Conservation (phyloP, 2,329 filamentous ascomycete species). For the Chrysosporium keratinophilum region DNA sequence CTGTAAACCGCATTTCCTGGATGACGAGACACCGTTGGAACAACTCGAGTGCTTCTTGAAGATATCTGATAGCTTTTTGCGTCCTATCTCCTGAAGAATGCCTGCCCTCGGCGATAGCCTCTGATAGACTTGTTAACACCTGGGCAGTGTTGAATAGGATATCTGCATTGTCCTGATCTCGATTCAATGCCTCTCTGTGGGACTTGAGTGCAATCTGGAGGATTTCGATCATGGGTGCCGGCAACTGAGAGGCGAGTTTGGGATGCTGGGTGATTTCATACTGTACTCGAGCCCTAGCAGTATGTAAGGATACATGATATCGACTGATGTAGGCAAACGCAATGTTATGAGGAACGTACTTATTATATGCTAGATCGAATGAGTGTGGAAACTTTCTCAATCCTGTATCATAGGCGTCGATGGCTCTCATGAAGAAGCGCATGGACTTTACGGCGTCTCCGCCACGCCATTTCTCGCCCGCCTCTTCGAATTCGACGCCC, state of each 20-base stretch:
- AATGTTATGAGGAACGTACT: slow-evolving; percentile 38
- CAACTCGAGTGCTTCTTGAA: slow-evolving; percentile 53
- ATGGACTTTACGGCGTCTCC: slow-evolving; percentile 58
- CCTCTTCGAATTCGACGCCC: slow-evolving; percentile 60
- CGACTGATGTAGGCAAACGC: too few species aligned
- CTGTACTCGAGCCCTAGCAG: slow-evolving; percentile 54
- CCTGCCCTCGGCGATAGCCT: slow-evolving; percentile 47
- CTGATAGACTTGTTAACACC: slow-evolving; percentile 56
- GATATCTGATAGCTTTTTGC: slow-evolving; percentile 41
- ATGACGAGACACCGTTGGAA: slow-evolving; percentile 48
- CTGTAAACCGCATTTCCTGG: slow-evolving; percentile 42
- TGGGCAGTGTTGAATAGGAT: slow-evolving; percentile 62
- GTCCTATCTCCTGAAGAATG: slow-evolving; percentile 35
- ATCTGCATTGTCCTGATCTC: slow-evolving; percentile 56
- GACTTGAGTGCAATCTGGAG: slow-evolving; percentile 53
- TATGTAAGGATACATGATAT: not conserved
- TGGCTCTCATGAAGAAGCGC: slow-evolving; percentile 50
- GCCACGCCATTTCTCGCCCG: slow-evolving; percentile 62
- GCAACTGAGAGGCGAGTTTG: slow-evolving; percentile 50
- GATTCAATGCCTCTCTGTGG: slow-evolving; percentile 50
- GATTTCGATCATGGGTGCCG: slow-evolving; percentile 43
- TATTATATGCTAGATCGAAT: slow-evolving; percentile 67
- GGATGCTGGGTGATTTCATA: slow-evolving; percentile 60
- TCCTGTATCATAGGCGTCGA: slow-evolving; percentile 56
- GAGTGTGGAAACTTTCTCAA: slow-evolving; percentile 49